Evolutionary conservation across 225 moss, liverwort and hornwort genomes (phyloP).

Genomic region (Bryum argenteum): DNA sequence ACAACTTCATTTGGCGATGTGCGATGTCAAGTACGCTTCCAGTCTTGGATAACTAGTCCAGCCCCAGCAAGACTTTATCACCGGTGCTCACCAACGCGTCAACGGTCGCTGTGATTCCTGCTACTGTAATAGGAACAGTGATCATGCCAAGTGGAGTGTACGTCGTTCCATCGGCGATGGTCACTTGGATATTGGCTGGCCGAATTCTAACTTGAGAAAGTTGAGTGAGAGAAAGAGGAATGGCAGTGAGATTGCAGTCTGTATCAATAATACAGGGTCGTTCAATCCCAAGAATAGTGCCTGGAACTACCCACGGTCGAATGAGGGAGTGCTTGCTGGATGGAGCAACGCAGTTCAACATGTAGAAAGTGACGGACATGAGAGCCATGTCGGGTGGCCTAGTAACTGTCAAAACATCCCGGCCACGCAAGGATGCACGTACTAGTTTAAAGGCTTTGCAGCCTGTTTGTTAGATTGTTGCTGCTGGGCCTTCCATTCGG

Average conservation of each 20-base stretch:
- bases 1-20: background rate
- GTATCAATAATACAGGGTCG: background rate
- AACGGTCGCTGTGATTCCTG: background rate
- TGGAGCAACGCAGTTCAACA: background rate
- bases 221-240: background rate
- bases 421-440: too few species aligned
- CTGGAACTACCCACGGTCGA: background rate
- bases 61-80: background rate
- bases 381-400: too few species aligned
- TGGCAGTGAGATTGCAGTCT: background rate
- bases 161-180: too few species aligned
- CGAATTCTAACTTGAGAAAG: background rate
- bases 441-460: too few species aligned
- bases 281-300: background rate
- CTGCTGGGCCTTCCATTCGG: too few species aligned
- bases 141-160: too few species aligned
- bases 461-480: too few species aligned
- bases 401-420: too few species aligned
- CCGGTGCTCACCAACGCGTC: background rate
- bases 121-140: background rate
- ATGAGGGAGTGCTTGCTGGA: background rate
- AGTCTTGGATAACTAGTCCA: background rate
- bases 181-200: background rate
- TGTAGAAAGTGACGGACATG: too few species aligned
- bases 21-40: background rate